Conservation (phyloP, 2,329 filamentous ascomycete species). For the Exutisphaerella laricina region DNA sequence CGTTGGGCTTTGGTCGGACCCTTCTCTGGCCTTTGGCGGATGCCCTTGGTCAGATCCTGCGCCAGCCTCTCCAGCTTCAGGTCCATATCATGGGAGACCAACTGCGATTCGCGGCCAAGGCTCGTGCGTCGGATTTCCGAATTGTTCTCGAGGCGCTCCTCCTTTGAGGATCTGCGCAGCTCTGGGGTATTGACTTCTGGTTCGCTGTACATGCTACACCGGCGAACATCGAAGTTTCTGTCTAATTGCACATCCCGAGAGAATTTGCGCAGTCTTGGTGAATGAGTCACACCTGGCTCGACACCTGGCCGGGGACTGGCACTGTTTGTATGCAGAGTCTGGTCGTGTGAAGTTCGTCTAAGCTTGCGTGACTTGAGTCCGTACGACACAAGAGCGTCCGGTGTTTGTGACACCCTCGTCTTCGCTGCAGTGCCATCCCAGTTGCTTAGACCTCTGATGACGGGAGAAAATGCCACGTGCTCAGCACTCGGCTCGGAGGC, state of each 20-base stretch:
- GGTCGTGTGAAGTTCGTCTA: slow-evolving; percentile 15
- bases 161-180: slow-evolving; percentile 18
- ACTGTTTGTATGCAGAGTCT: slow-evolving; percentile 11
- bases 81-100: slow-evolving; percentile 7
- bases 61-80: slow-evolving; percentile 8
- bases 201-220: slow-evolving; percentile 16
- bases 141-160: slow-evolving; percentile 19
- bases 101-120: slow-evolving; percentile 11
- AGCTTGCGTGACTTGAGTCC: slow-evolving; percentile 14
- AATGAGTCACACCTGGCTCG: slow-evolving; percentile 2
- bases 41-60: slow-evolving; percentile 6
- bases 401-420: neutral
- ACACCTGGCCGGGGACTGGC: neutral
- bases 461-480: neutral
- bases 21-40: slow-evolving; percentile 4
- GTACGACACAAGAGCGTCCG: neutral
- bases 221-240: slow-evolving; percentile 16
- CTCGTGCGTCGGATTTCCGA: slow-evolving; percentile 18
- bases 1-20: slow-evolving; percentile 7
- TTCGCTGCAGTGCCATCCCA: neutral
- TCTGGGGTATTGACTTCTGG: slow-evolving; percentile 6
- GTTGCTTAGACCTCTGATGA: neutral
- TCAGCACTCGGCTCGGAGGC: slow-evolving; percentile 2
- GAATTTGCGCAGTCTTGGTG: slow-evolving; percentile 15
- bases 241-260: slow-evolving; percentile 19